Evolutionary conservation across 2,329 filamentous ascomycete genomes (phyloP).

Genomic region (Verticillium nonalfalfae): DNA sequence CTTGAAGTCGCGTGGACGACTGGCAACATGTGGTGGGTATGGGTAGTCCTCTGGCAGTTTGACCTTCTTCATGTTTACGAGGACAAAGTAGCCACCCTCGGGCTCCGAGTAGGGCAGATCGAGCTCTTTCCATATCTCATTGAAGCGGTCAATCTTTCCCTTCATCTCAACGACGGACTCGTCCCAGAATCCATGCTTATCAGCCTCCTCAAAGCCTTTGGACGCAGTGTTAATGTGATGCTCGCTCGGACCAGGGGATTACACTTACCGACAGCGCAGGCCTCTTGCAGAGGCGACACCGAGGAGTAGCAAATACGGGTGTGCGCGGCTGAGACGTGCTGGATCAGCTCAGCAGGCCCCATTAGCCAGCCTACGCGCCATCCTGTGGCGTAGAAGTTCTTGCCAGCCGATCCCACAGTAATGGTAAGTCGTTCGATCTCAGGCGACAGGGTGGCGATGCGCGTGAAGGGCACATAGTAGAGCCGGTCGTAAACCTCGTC

Average conservation of each 20-base stretch:
- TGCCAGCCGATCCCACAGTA: constrained; percentile 92
- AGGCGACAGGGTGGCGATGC: constrained; percentile 83
- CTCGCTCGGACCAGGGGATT: neutral
- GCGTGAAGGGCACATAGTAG: constrained; percentile 91
- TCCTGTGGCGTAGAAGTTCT: constrained; percentile 97
- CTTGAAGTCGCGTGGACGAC: constrained; percentile 86
- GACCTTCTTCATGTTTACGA: constrained; percentile 88
- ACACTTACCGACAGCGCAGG: constrained; percentile 66
- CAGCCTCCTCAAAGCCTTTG: constrained; percentile 76
- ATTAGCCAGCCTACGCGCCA: constrained; percentile 96
- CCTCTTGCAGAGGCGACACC: constrained; percentile 90
- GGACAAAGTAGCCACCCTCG: constrained; percentile 94
- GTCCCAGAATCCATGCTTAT: constrained; percentile 81
- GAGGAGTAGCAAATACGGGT: constrained; percentile 95
- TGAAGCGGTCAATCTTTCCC: constrained; percentile 81
- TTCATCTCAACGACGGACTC: constrained; percentile 81
- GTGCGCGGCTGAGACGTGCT: constrained; percentile 87
- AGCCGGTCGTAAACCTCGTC: constrained; percentile 93
- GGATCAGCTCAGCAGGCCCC: constrained; percentile 80
- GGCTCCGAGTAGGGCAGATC: constrained; percentile 80
- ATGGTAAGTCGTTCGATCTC: constrained; percentile 84
- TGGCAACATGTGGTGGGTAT: constrained; percentile 84
- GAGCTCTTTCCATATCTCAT: constrained; percentile 71
- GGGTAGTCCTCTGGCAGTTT: constrained; percentile 76
- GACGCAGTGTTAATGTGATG: neutral